Evolutionary conservation across 1,284 basidiomycete genomes (phyloP).

Genomic region (Moesziomyces sp.): DNA sequence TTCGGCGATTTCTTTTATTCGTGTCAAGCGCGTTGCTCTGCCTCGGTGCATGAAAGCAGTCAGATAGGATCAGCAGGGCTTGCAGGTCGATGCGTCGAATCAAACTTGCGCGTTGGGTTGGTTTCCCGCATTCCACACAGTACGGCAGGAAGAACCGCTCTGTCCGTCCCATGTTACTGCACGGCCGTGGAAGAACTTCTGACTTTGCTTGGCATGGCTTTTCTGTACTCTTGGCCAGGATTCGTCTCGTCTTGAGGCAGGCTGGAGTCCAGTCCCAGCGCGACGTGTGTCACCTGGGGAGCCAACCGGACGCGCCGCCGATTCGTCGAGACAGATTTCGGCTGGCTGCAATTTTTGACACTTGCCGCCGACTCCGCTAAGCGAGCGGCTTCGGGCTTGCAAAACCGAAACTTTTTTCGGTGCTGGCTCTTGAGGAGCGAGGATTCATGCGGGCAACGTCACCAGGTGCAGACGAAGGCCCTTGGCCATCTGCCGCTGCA

Average conservation of each 20-base stretch:
- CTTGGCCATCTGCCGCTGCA: conserved; percentile 2
- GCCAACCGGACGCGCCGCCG: conserved; percentile 12
- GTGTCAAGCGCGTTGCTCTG: no score
- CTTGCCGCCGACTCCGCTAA: conserved; percentile 15
- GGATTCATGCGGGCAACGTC: conserved; percentile 16
- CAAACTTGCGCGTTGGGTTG: neutral
- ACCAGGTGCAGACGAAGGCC: neutral
- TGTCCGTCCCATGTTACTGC: no score
- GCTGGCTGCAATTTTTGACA: conserved; percentile 3
- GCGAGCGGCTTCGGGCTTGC: conserved; percentile 3
- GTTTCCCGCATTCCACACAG: no score
- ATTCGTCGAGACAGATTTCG: conserved; percentile 9
- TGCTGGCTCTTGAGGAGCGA: neutral
- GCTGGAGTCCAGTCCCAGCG: no score
- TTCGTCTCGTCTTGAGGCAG: no score
- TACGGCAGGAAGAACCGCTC: no score
- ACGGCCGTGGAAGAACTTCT: no score
- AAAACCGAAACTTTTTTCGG: conserved; percentile 4
- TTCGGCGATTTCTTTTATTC: neutral
- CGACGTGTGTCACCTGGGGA: neutral
- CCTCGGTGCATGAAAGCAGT: neutral
- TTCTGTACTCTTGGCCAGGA: no score
- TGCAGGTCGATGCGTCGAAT: conserved; percentile 3
- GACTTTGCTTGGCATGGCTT: no score
- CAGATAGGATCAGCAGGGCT: conserved; percentile 6